Percentiles rank a stretch among this genome's conserved stretches.
Evolutionary conservation across 306 rosid species (phyloP).

Genomic region (Casuarina cunninghamiana): DNA sequence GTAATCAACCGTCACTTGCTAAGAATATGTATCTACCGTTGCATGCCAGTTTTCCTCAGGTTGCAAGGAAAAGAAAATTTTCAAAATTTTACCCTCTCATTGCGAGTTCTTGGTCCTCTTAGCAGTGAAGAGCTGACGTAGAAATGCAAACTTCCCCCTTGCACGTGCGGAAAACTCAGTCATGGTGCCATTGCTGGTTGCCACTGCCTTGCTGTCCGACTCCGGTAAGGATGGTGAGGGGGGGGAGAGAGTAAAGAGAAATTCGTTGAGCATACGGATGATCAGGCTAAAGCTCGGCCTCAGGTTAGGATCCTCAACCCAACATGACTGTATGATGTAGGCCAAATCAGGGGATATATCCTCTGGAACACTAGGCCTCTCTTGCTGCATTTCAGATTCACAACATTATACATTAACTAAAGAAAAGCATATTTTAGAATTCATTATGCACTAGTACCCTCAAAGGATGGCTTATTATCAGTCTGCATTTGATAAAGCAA

Average conservation of each 20-base stretch:
- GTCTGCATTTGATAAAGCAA: slow-evolving; percentile 10
- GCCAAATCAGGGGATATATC: slow-evolving; percentile 76
- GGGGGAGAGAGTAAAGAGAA: slow-evolving; percentile 67
- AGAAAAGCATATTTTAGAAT: background rate
- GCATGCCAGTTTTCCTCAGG: slow-evolving; percentile 12
- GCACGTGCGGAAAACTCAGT: slow-evolving; percentile 63
- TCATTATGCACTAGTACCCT: slow-evolving; percentile 3
- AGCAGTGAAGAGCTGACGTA: slow-evolving; percentile 78
- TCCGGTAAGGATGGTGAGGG: slow-evolving; percentile 48
- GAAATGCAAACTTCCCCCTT: slow-evolving; percentile 76
- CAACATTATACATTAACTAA: slow-evolving; percentile 19
- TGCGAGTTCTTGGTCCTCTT: slow-evolving; percentile 72
- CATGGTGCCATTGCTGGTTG: slow-evolving; percentile 56
- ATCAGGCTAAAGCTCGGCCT: slow-evolving; percentile 89
- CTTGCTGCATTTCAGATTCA: slow-evolving; percentile 75
- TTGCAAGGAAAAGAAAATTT: slow-evolving; percentile 37
- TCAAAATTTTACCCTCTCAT: slow-evolving; percentile 41
- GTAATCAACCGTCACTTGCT: slow-evolving; percentile 18
- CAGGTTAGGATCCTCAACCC: slow-evolving; percentile 91
- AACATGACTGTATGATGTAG: slow-evolving; percentile 81
- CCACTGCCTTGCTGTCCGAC: slow-evolving; percentile 42
- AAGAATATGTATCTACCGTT: background rate
- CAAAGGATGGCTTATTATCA: slow-evolving; percentile 15
- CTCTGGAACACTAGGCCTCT: slow-evolving; percentile 78
- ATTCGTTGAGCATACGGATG: slow-evolving; percentile 75